A percentile compares a stretch with the other conserved stretches of the same genome.
phyloP scores from a whole-genome alignment of 1,284 basidiomycete genomes.

The Amylostereum areolatum region DNA sequence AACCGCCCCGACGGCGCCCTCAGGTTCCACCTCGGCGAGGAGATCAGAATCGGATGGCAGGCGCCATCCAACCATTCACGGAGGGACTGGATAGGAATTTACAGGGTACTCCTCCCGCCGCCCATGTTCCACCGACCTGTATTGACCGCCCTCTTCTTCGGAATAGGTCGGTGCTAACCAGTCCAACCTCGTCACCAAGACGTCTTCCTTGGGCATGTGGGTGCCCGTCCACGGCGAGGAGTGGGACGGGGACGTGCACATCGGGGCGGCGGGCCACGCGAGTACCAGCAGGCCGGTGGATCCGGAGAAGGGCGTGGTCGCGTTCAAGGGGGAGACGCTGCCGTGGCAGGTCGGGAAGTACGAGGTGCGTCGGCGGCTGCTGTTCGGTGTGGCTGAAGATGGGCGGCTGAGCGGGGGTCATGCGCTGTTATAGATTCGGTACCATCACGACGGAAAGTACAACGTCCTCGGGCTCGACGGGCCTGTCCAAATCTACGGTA shows the following conservation, averaged over 20 bases:
- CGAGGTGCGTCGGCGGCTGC: slow-evolving; percentile 53
- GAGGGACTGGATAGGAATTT: slow-evolving; percentile 97
- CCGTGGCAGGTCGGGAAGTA: slow-evolving; percentile 88
- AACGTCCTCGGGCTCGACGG: slow-evolving; percentile 86
- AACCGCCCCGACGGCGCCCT: slow-evolving; percentile 40
- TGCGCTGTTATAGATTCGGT: slow-evolving; percentile 49
- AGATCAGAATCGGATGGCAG: slow-evolving; percentile 82
- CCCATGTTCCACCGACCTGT: not conserved
- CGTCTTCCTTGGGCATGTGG: slow-evolving; percentile 91
- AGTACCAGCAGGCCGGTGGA: slow-evolving; percentile 28
- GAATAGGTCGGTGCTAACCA: slow-evolving; percentile 80
- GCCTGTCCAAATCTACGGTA: slow-evolving; percentile 85
- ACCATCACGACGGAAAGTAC: slow-evolving; percentile 93
- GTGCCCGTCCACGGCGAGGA: slow-evolving; percentile 86
- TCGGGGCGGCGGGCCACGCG: slow-evolving; percentile 36
- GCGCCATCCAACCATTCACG: slow-evolving; percentile 85
- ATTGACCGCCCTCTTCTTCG: not conserved
- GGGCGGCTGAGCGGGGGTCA: not conserved
- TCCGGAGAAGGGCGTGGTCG: slow-evolving; percentile 59
- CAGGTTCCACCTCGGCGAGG: slow-evolving; percentile 87
- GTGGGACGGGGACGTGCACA: slow-evolving; percentile 84
- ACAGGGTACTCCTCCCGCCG: slow-evolving; percentile 44
- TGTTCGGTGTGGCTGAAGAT: not conserved
- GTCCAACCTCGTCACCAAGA: slow-evolving; percentile 77
- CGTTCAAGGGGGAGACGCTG: slow-evolving; percentile 73